Evolutionary conservation across 1,284 basidiomycete species (phyloP), one percentile per base, ranked within the genome.

Genomic region (Puccinia novopanici): DNA sequence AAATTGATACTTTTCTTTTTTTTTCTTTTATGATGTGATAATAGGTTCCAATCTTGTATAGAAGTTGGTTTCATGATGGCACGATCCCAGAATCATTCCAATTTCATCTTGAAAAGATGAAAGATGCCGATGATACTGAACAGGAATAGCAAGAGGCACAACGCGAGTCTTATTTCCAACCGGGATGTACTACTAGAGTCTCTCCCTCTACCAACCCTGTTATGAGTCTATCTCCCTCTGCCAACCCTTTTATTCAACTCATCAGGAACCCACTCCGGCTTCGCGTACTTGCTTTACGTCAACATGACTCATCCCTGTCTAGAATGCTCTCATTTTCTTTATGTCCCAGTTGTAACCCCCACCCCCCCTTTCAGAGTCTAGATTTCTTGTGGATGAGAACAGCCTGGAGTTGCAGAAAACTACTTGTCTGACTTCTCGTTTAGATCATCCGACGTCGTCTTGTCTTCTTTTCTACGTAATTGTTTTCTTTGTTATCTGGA

Each of bases 11-110:
- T 48, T 27, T 48, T 22, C 19, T 3, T 24, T 17, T n/a, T 67
- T 67, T 40, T 9, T 61, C n/a, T 73, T 3, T 54, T n/a, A 42
- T 19, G 10, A n/a, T 75, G 73, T 22, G 9, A n/a, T 77, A 12
- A 63, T 37, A 77, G 75, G 75, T 77, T 22, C 12, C 75, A 37
- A 42, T 77, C 15, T 50, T 77, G 0, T 77, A 77, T 55, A 42
- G 75, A 55, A 65, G 59, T 30, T 77, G 75, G 75, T 77, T 77
- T 68, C 75, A 77, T 67, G 75, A 77, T 68, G 75, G 75, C 37
- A 77, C 75, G 52, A 77, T 77, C 10, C 75, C 75, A 65, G 75
- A 77, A 22, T 61, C 57, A 34, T 50, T 63, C 30, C 24, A 17
- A 76, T 77, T 77, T 40, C 42, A 30, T 55, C 42, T 54, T 27